A percentile compares a stretch with the other conserved stretches of the same genome.
Evolutionary conservation across 1,284 basidiomycete species (phyloP).

Genomic region (Malassezia equina): DNA sequence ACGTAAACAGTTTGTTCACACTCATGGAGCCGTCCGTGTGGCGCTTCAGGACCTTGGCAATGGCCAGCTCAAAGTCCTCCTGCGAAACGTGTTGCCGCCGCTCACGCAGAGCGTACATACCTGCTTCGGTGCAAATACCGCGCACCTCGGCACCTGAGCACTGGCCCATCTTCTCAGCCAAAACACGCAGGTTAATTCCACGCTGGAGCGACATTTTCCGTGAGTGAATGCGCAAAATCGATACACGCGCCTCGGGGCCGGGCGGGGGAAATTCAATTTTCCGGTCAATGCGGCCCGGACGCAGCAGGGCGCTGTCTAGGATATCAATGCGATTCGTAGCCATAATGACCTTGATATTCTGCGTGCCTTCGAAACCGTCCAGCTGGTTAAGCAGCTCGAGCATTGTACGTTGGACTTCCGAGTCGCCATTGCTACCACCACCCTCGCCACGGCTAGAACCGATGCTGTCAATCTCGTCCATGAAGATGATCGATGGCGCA

Average conservation of each 20-base stretch:
- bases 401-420: constrained; percentile 97
- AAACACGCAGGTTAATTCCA: constrained; percentile 84
- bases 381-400: constrained; percentile 90
- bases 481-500: constrained; percentile 98
- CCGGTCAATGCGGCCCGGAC: constrained; percentile 92
- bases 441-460: constrained; percentile 84
- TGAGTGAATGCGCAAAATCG: constrained; percentile 91
- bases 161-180: constrained; percentile 98
- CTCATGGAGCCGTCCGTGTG: constrained; percentile 47
- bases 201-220: constrained; percentile 98
- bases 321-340: constrained; percentile 98
- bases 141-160: constrained; percentile 95
- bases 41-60: constrained; percentile 65
- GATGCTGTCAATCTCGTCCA: constrained; percentile 99
- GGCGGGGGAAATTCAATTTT: constrained; percentile 99
- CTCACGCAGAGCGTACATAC: constrained; percentile 94
- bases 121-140: constrained; percentile 96
- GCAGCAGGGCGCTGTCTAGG: constrained; percentile 81
- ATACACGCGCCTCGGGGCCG: constrained; percentile 90
- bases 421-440: constrained; percentile 70
- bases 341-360: constrained; percentile 99
- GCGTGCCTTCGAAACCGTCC: constrained; percentile 92
- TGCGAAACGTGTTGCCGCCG: constrained; percentile 88
- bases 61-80: constrained; percentile 96
- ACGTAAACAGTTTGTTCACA: constrained; percentile 49